Conservation (phyloP, 495 filamentous ascomycete species). For the Penicillium canariense region DNA sequence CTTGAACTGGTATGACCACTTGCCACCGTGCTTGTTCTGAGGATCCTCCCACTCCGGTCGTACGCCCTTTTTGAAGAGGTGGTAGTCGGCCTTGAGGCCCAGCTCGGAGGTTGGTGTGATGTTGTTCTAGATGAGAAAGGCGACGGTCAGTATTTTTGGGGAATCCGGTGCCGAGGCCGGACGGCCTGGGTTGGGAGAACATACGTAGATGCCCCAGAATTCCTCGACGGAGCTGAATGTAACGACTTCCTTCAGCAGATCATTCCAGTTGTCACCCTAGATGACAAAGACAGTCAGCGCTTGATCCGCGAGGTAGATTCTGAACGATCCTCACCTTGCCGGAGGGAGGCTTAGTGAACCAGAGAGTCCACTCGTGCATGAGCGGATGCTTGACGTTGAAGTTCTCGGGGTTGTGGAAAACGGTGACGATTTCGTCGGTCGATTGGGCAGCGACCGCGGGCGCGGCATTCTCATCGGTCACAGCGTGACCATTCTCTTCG, state of each 20-base stretch:
- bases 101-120: slow-evolving; percentile 94
- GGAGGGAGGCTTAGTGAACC: slow-evolving; percentile 98
- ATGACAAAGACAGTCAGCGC: slow-evolving; percentile 2
- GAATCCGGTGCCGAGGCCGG: background rate
- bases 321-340: slow-evolving; percentile 68
- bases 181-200: slow-evolving; percentile 25
- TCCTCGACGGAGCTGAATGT: slow-evolving; percentile 98
- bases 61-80: slow-evolving; percentile 96
- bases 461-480: slow-evolving; percentile 43
- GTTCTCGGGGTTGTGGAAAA: slow-evolving; percentile 96
- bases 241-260: slow-evolving; percentile 95
- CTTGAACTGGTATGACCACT: slow-evolving; percentile 97
- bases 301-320: background rate
- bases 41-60: slow-evolving; percentile 97
- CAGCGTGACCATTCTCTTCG: slow-evolving; percentile 41
- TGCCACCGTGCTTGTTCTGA: slow-evolving; percentile 98
- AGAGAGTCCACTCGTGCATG: slow-evolving; percentile 95
- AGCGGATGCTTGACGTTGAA: slow-evolving; percentile 99
- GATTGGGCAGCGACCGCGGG: slow-evolving; percentile 31
- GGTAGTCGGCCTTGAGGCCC: slow-evolving; percentile 96
- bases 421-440: slow-evolving; percentile 59
- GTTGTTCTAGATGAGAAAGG: slow-evolving; percentile 73
- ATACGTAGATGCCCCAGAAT: slow-evolving; percentile 98
- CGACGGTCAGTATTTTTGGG: background rate
- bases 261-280: slow-evolving; percentile 97